Percentiles rank a stretch among this genome's conserved stretches.
phyloP scores from a whole-genome alignment of 176 grass and related monocot genomes.

The Carex parvula region DNA sequence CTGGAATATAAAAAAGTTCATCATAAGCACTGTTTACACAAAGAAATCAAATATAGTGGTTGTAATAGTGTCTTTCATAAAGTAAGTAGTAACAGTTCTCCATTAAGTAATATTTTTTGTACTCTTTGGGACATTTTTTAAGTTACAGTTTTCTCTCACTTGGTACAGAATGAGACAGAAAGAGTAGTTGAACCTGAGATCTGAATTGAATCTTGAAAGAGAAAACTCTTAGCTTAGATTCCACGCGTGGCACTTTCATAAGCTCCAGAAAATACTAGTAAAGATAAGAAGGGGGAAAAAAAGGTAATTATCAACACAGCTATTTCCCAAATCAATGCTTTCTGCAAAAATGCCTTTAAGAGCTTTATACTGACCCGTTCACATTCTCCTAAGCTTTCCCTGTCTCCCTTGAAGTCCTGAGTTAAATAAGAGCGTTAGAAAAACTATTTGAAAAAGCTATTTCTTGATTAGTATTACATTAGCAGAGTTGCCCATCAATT shows the following conservation, averaged over 20 bases:
- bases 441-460: neutral
- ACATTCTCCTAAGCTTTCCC: constrained; percentile 83
- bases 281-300: constrained; percentile 21
- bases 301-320: neutral
- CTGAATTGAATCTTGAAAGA: constrained; percentile 83
- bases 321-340: neutral
- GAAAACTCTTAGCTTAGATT: constrained; percentile 89
- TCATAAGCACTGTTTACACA: constrained; percentile 13
- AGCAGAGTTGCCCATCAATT: neutral
- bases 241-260: constrained; percentile 94
- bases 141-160: neutral
- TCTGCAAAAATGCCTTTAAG: neutral
- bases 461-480: neutral
- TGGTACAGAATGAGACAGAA: neutral
- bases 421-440: constrained; percentile 32
- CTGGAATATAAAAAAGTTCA: constrained; percentile 44
- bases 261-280: constrained; percentile 87
- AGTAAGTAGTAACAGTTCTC: neutral
- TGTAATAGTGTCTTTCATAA: neutral
- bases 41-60: constrained; percentile 29
- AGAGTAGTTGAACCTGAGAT: constrained; percentile 52
- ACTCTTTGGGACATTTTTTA: neutral
- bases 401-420: constrained; percentile 96
- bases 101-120: neutral
- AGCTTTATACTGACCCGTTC: constrained; percentile 48